Evolutionary conservation across 257 asterid genomes (phyloP).

Genomic region (Petunia axillaris): DNA sequence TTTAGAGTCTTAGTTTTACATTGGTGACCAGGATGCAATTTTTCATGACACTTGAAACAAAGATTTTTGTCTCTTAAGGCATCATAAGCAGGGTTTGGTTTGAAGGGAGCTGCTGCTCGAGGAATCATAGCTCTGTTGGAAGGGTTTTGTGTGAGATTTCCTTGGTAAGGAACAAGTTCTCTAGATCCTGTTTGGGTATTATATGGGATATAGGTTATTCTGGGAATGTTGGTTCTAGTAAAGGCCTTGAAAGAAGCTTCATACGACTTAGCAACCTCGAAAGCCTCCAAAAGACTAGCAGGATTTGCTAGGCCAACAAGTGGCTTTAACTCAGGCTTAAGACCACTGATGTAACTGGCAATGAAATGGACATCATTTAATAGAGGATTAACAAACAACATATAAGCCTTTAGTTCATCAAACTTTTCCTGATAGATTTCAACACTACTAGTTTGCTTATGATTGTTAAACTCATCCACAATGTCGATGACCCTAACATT

Average conservation of each 20-base stretch:
- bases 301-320: background rate
- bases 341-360: background rate
- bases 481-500: background rate
- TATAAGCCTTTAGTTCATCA: background rate
- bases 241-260: background rate
- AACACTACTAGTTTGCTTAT: background rate
- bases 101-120: background rate
- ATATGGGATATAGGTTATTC: background rate
- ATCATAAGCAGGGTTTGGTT: background rate
- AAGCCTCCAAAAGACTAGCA: background rate
- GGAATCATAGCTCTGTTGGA: background rate
- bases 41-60: background rate
- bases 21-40: background rate
- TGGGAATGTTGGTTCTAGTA: background rate
- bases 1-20: background rate
- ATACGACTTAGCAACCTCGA: background rate
- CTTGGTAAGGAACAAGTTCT: background rate
- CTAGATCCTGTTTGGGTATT: no score
- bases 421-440: background rate
- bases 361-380: background rate
- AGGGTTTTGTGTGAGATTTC: background rate
- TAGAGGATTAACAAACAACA: background rate
- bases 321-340: background rate
- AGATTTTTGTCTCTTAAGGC: no score
- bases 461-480: background rate